Percentiles rank a stretch among this genome's conserved stretches.
Conservation (phyloP, 768 basidiomycete genomes). For the Lentinula lateritia region DNA sequence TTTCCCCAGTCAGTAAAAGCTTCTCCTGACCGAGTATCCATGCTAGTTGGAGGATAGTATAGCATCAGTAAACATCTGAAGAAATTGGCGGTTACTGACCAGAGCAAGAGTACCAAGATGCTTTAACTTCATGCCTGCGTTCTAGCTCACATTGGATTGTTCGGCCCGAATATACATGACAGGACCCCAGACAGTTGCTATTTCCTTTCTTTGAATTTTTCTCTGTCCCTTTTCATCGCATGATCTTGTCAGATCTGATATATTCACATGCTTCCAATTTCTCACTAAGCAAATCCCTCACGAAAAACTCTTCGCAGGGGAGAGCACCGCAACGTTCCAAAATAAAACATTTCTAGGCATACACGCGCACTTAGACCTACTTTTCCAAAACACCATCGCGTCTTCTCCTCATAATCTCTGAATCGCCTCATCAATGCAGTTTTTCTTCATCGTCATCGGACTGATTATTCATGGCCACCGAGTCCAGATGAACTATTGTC, state of each 20-base stretch:
- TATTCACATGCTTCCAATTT: not conserved
- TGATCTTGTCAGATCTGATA: not conserved
- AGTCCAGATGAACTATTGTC: too few species aligned
- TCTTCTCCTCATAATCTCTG: too few species aligned
- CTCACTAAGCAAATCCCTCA: not conserved
- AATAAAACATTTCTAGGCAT: too few species aligned
- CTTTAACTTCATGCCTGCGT: not conserved
- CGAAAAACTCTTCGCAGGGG: too few species aligned
- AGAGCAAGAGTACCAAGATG: not conserved
- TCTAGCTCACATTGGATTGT: not conserved
- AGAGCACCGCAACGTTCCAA: too few species aligned
- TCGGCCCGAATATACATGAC: not conserved
- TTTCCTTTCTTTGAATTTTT: not conserved
- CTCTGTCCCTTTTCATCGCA: not conserved
- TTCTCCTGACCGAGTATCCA: conserved; percentile 3
- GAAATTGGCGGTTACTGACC: conserved; percentile 3
- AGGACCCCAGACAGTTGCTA: not conserved
- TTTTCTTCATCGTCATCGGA: too few species aligned
- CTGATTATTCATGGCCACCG: too few species aligned
- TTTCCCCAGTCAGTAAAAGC: conserved; percentile 42
- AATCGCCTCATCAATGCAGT: too few species aligned
- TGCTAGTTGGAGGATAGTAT: not conserved
- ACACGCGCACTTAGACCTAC: too few species aligned
- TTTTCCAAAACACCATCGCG: too few species aligned
- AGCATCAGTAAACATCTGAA: conserved; percentile 1